Base-by-base conservation (phyloP, 2,329 filamentous ascomycete genomes). In the Penicillium thymicola region DNA sequence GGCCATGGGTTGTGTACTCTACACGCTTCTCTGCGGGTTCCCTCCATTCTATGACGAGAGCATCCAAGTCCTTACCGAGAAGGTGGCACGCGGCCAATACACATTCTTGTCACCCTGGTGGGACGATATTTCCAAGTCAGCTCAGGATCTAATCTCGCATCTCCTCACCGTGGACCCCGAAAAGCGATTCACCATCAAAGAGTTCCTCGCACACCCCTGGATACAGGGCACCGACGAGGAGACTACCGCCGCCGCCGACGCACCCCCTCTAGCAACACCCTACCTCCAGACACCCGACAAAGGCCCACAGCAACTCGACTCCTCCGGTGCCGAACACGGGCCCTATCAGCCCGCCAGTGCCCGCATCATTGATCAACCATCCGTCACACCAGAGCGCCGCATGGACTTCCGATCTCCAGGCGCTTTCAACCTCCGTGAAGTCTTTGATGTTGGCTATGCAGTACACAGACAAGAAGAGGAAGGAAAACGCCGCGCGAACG, bases 91-190 rank as follows among this genome's bases (percentile, higher is more conserved):
- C 68, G 94, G 94, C 47, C 92, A 97, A 77, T 99, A 94, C 73
- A 97, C 94, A 0, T 99, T 99, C 79, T 78, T 99, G 42, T 97
- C 93, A 3, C 94, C 94, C 0, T 99, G 94, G 94, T 99, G 94
- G 94, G 94, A 99, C 65, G 92, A 97, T 57, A 97, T 99, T 59
- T 97, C 93, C 59, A 92, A 94, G 72, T 88, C 90, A 4, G 94
- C 94, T 0, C 91, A 97, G 73, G 93, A 99, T 67, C 80, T 99
- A 10, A 93, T 99, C 56, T 90, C 89, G 5, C 94, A 99, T 73
- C 84, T 99, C 0, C 79, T 99, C 59, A 95, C 91, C 0, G 94
- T 99, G 58, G 92, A 99, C 65, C 94, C 94, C 0, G 91, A 96
- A 59, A 93, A 96, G 80, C 87, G 94, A 18, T 99, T 91, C 75